Base-by-base conservation (phyloP, 1,284 basidiomycete genomes). In the Melampsora americana region DNA sequence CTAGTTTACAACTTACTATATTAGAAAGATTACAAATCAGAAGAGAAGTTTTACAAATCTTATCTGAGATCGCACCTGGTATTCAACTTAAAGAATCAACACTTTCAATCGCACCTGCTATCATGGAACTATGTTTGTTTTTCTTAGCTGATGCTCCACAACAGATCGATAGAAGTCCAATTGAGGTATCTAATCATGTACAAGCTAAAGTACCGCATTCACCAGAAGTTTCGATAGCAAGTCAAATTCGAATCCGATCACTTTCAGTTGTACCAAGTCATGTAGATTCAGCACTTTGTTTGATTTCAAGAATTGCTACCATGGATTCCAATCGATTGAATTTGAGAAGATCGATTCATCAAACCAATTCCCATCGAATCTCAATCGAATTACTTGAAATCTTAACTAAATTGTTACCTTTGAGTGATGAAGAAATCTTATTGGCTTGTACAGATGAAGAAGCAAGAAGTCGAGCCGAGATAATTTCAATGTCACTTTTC, bases 11-110 rank as follows among this genome's bases (percentile, higher is more conserved):
- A n/a, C 23, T 82, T 80, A 62, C 81, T 79, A 32, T 81, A 77
- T 62, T 77, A 16, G 82, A 83, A 72, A 82, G 92, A 16, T 84
- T 94, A 74, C 85, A 86, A 26, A 85, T 93, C 46, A 90, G 92
- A 59, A 90, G 90, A 82, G 93, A 98, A 80, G 86, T 87, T 11
- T 84, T 95, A 69, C 85, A 89, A 79, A 89, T 91, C 78, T 82
- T 97, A 18, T 85, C 89, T 80, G 90, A 89, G 79, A 84, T 93
- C 60, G 87, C 88, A 1, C 83, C 85, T 53, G 82, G 85, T 64
- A 84, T 90, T 71, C 83, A 86, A 71, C 85, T 90, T 81, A 48
- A 66, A 28, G 62, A 78, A 44, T 62, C 77, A n/a, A 14, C 72
- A 2, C 30, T 42, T 66, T 28, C 26, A 7, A 66, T 61, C 4